Evolutionary conservation across 140 eudicot species (phyloP).

Genomic region (Oenanthe javanica): DNA sequence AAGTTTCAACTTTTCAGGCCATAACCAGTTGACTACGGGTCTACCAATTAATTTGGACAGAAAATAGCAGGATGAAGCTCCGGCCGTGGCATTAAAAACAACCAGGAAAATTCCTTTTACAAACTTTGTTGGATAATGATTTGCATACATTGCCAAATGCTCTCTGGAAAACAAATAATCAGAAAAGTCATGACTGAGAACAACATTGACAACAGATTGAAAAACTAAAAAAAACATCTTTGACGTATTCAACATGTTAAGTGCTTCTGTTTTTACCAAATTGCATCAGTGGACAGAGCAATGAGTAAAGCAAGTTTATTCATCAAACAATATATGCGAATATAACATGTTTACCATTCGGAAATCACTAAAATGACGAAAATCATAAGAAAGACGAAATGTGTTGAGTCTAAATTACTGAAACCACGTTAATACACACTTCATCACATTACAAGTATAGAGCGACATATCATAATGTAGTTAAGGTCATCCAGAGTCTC

Average conservation of each 20-base stretch:
- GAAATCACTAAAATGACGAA: no score
- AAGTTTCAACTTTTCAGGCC: constrained; percentile 44
- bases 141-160: constrained; percentile 79
- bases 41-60: constrained; percentile 76
- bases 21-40: constrained; percentile 65
- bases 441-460: no score
- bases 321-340: neutral
- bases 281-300: neutral
- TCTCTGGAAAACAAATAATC: constrained; percentile 34
- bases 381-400: no score
- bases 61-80: constrained; percentile 92
- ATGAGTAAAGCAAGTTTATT: neutral
- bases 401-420: no score
- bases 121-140: constrained; percentile 72
- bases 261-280: neutral
- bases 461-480: no score
- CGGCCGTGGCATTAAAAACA: constrained; percentile 80
- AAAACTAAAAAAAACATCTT: neutral
- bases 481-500: no score
- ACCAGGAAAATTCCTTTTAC: constrained; percentile 76
- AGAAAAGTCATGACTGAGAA: neutral
- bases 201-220: neutral
- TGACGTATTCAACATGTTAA: neutral
- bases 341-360: neutral
- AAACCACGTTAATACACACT: no score